These are phyloP conservation scores for Amanita pseudoporphyria DNA, from an alignment of 768 basidiomycete species.

Conservation along the genomic window DNA sequence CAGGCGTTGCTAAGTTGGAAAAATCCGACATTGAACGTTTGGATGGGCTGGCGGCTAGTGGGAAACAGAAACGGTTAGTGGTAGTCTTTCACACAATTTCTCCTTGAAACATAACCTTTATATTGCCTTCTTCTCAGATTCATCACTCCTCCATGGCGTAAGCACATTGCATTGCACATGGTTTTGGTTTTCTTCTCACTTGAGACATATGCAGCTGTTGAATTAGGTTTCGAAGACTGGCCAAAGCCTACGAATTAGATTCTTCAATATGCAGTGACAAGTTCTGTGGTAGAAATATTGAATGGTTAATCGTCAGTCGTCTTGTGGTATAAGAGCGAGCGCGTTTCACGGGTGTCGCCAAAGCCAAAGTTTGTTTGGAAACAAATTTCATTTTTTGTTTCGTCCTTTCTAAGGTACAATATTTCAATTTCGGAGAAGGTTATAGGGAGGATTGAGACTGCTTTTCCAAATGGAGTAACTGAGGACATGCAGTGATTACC, in stretches of 20 bases:
- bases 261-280: neutral
- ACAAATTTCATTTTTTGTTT: neutral
- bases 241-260: conserved; percentile 15
- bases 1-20: conserved; percentile 35
- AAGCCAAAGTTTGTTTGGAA: neutral
- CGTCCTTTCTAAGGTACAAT: neutral
- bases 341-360: neutral
- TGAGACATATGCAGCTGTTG: conserved; percentile 32
- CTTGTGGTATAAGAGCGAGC: neutral
- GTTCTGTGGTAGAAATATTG: neutral
- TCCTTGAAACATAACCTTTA: neutral
- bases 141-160: conserved; percentile 64
- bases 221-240: conserved; percentile 69
- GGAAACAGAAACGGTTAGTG: conserved; percentile 54
- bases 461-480: too few species aligned
- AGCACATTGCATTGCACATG: conserved; percentile 16
- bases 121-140: conserved; percentile 24
- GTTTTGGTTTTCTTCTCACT: neutral
- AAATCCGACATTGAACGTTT: conserved; percentile 43
- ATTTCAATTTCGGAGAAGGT: neutral
- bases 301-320: neutral
- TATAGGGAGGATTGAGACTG: too few species aligned
- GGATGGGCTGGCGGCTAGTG: conserved; percentile 46
- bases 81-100: neutral
- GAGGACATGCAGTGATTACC: too few species aligned